These are phyloP conservation scores for Lentinula sp. DNA, from an alignment of 768 basidiomycete genomes.

Conservation along the genomic window DNA sequence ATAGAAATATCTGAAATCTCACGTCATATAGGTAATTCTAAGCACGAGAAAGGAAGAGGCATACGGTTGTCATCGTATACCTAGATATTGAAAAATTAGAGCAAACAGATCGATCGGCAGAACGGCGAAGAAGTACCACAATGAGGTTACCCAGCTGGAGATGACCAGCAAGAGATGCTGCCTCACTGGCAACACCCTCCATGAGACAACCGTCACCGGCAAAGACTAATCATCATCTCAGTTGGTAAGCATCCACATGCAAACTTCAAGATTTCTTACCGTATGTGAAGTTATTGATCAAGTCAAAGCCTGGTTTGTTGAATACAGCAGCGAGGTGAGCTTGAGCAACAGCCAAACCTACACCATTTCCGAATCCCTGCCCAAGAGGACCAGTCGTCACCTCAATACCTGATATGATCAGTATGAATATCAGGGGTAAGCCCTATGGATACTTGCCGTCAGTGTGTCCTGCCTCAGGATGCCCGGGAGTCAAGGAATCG, in stretches of 20 bases:
- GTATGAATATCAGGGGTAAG: not conserved
- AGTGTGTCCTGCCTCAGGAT: conserved; percentile 71
- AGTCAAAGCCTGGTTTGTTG: conserved; percentile 79
- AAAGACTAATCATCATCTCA: conserved; percentile 50
- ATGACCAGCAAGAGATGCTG: conserved; percentile 89
- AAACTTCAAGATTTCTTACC: conserved; percentile 33
- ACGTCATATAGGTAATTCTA: conserved; percentile 3
- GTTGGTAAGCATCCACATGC: conserved; percentile 1
- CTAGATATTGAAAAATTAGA: conserved; percentile 24
- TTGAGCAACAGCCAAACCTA: conserved; percentile 91
- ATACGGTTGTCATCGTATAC: conserved; percentile 95
- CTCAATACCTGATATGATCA: conserved; percentile 49
- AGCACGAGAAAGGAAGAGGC: not conserved
- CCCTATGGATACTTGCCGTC: conserved; percentile 27
- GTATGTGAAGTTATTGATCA: conserved; percentile 87
- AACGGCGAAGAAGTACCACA: conserved; percentile 38
- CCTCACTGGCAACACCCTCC: conserved; percentile 94
- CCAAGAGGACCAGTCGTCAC: conserved; percentile 97
- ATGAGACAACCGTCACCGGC: conserved; percentile 94
- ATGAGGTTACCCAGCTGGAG: conserved; percentile 90
- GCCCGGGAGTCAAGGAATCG: conserved; percentile 86
- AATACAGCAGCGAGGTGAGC: conserved; percentile 85
- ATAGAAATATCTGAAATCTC: conserved; percentile 78
- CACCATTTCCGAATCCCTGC: conserved; percentile 90
- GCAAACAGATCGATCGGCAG: conserved; percentile 7